Evolutionary conservation across 371 early-diverging fungal genomes (phyloP).

Genomic region (Mortierella sp.): DNA sequence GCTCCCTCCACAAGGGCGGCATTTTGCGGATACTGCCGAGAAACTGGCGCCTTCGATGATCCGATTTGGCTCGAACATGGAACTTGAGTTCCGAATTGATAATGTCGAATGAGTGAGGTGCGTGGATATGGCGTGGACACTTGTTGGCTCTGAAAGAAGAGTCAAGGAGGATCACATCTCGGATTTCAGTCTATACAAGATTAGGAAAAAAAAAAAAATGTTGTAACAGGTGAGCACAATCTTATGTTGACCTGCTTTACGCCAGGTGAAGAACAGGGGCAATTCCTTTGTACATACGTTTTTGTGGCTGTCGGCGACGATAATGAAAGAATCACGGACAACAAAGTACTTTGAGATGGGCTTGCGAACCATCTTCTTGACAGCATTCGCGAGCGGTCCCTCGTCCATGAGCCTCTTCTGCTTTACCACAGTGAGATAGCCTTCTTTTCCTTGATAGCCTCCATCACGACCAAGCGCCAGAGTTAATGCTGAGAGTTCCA

Average conservation of each 20-base stretch:
- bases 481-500: slow-evolving; percentile 51
- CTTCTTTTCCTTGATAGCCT: slow-evolving; percentile 54
- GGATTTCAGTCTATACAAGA: slow-evolving; percentile 41
- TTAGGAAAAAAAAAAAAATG: neutral
- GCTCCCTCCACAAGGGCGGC: slow-evolving; percentile 50
- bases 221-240: no score
- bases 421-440: slow-evolving; percentile 49
- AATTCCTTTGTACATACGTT: slow-evolving; percentile 22
- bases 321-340: slow-evolving; percentile 52
- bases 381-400: slow-evolving; percentile 40
- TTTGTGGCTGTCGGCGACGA: slow-evolving; percentile 50
- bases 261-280: neutral
- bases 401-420: slow-evolving; percentile 52
- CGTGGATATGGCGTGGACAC: slow-evolving; percentile 45
- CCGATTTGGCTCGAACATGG: slow-evolving; percentile 49
- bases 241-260: neutral
- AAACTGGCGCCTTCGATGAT: slow-evolving; percentile 50
- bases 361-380: slow-evolving; percentile 52
- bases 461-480: slow-evolving; percentile 49
- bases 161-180: slow-evolving; percentile 52
- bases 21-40: slow-evolving; percentile 52
- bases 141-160: slow-evolving; percentile 47
- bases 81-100: slow-evolving; percentile 48
- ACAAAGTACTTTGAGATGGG: slow-evolving; percentile 50
- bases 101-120: slow-evolving; percentile 51